phyloP scores from a whole-genome alignment of 73 alveolate species.

The Stentor coeruleus region DNA sequence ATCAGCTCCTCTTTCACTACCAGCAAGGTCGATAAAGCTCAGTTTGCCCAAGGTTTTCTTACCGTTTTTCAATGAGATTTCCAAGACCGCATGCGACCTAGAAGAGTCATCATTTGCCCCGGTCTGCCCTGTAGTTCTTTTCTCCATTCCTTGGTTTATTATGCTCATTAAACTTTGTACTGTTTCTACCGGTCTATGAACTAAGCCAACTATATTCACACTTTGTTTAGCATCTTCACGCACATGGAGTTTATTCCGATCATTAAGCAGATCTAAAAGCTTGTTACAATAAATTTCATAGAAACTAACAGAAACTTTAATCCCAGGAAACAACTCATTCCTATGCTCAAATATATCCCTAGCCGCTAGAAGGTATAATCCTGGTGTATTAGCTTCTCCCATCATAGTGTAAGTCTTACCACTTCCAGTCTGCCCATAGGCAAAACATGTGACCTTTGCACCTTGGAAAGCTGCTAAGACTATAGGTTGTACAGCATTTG shows the following conservation, averaged over 20 bases:
- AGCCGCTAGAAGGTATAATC: constrained; percentile 96
- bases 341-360: constrained; percentile 76
- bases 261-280: constrained; percentile 95
- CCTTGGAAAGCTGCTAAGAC: constrained; percentile 91
- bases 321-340: constrained; percentile 47
- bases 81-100: constrained; percentile 56
- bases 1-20: constrained; percentile 99
- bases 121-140: constrained; percentile 63
- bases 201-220: constrained; percentile 93
- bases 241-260: constrained; percentile 81
- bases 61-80: constrained; percentile 34
- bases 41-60: constrained; percentile 66
- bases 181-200: constrained; percentile 60
- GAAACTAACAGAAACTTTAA: constrained; percentile 83
- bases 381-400: constrained; percentile 80
- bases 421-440: constrained; percentile 96
- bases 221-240: constrained; percentile 99
- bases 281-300: constrained; percentile 99
- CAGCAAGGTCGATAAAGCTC: constrained; percentile 85
- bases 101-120: constrained; percentile 53
- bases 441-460: constrained; percentile 93
- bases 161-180: constrained; percentile 67
- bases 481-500: constrained; percentile 79
- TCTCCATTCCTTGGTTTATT: constrained; percentile 68
- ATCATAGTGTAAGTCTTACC: constrained; percentile 84